Evolutionary conservation across 108 stramenopile genomes (phyloP).

Genomic region (Fistulifera solaris): DNA sequence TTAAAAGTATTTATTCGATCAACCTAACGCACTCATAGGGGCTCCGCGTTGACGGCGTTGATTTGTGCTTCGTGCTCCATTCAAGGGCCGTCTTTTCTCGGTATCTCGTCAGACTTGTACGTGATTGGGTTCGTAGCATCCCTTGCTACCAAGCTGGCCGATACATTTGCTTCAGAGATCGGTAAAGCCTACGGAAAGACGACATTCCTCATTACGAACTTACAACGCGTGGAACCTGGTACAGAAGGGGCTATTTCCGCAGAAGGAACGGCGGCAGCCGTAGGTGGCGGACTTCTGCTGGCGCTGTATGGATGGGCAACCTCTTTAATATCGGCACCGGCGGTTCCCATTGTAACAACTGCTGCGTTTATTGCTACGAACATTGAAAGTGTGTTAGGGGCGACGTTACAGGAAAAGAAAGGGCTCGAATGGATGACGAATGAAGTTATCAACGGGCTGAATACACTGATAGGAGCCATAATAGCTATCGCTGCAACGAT

Average conservation of each 20-base stretch:
- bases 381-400: slow-evolving; percentile 87
- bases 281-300: slow-evolving; percentile 75
- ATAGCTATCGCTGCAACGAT: slow-evolving; percentile 59
- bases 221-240: slow-evolving; percentile 79
- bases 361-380: slow-evolving; percentile 87
- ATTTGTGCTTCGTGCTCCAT: slow-evolving; percentile 54
- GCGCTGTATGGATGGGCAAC: slow-evolving; percentile 54
- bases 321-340: slow-evolving; percentile 33
- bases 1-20: neutral
- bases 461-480: slow-evolving; percentile 83
- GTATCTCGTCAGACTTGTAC: slow-evolving; percentile 51
- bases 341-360: slow-evolving; percentile 45
- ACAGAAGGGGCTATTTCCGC: slow-evolving; percentile 86
- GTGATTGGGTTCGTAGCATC: slow-evolving; percentile 81
- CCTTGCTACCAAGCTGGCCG: slow-evolving; percentile 87
- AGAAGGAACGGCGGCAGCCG: slow-evolving; percentile 86
- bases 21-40: slow-evolving; percentile 18
- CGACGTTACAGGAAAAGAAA: slow-evolving; percentile 81
- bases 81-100: slow-evolving; percentile 33
- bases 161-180: slow-evolving; percentile 95
- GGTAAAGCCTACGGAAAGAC: slow-evolving; percentile 93
- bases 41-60: slow-evolving; percentile 76
- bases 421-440: slow-evolving; percentile 82
- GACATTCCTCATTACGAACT: slow-evolving; percentile 88
- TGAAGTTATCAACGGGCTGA: slow-evolving; percentile 93